Evolutionary conservation across 805 yeast species (phyloP).

Genomic region (Candida incommunis): DNA sequence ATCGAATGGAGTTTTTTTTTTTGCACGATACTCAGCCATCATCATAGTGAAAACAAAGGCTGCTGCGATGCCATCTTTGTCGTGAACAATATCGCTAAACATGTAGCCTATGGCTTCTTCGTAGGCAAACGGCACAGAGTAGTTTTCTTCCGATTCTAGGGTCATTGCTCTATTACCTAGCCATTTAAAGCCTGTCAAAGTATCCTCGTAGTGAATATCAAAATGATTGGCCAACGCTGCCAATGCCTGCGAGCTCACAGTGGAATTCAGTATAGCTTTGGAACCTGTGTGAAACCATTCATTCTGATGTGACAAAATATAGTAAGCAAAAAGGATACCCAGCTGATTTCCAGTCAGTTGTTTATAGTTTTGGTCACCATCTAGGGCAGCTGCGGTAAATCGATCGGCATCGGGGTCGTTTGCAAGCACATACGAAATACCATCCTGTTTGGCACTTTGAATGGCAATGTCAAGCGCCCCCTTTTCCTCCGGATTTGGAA

Average conservation of each 20-base stretch:
- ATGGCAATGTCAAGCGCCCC: conserved; percentile 78
- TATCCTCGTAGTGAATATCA: conserved; percentile 57
- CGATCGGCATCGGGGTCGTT: conserved; percentile 98
- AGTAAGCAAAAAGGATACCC: conserved; percentile 72
- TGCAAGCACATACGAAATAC: conserved; percentile 52
- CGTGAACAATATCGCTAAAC: conserved; percentile 63
- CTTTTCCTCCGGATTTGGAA: conserved; percentile 93
- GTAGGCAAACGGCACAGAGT: conserved; percentile 69
- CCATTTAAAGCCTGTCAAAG: conserved; percentile 96
- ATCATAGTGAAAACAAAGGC: conserved; percentile 62
- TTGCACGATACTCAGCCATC: conserved; percentile 18
- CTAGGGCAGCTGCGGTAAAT: conserved; percentile 58
- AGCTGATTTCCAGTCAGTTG: conserved; percentile 88
- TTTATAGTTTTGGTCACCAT: conserved; percentile 35
- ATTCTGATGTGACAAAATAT: conserved; percentile 27
- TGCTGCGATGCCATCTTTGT: conserved; percentile 88
- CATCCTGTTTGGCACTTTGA: conserved; percentile 37
- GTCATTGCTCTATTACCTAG: conserved; percentile 80
- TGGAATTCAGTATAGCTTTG: conserved; percentile 60
- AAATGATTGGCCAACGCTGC: conserved; percentile 47
- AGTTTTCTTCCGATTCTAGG: conserved; percentile 49
- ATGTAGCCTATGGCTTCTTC: conserved; percentile 96
- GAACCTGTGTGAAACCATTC: background rate
- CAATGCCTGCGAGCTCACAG: conserved; percentile 83
- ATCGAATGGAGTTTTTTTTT: conserved; percentile 26